These are phyloP conservation scores for Centrapalus pauciflorus DNA, from an alignment of 129 eudicot species.

Conservation along the genomic window DNA sequence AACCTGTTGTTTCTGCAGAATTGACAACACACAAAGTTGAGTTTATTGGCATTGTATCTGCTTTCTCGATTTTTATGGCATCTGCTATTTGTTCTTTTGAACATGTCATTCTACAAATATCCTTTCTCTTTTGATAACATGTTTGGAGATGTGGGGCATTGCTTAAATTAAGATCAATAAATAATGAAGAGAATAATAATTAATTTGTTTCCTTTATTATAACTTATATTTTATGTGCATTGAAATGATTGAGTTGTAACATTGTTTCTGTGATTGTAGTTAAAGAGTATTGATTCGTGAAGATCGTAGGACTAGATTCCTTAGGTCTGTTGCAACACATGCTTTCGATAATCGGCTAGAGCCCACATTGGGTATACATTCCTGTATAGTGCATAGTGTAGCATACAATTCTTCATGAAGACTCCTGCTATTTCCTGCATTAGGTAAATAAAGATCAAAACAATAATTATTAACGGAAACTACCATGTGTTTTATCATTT, in stretches of 20 bases:
- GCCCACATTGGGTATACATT: constrained; percentile 81
- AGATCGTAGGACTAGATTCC: constrained; percentile 10
- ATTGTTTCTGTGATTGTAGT: neutral
- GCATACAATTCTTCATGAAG: constrained; percentile 76
- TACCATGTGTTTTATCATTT: neutral
- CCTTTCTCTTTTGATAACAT: too few relatives aligned
- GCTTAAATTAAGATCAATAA: neutral
- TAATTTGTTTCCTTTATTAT: constrained; percentile 1
- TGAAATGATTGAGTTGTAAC: constrained; percentile 5
- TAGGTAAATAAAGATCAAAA: neutral
- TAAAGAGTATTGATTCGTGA: too few relatives aligned
- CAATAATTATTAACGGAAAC: neutral
- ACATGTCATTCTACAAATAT: neutral
- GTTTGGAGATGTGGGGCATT: neutral
- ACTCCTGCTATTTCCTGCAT: constrained; percentile 76
- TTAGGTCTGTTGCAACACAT: constrained; percentile 23
- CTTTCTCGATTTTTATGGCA: constrained; percentile 47
- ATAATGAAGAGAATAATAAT: constrained; percentile 2
- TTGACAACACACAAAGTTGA: too few relatives aligned
- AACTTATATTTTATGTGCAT: neutral
- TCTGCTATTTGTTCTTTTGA: constrained; percentile 41
- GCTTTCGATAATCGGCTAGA: constrained; percentile 59
- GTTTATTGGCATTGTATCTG: too few relatives aligned
- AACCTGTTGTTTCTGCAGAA: constrained; percentile 70
- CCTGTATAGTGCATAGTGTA: constrained; percentile 68